Conservation (phyloP, 2,329 filamentous ascomycete genomes). For the Golovinomyces cichoracearum region DNA sequence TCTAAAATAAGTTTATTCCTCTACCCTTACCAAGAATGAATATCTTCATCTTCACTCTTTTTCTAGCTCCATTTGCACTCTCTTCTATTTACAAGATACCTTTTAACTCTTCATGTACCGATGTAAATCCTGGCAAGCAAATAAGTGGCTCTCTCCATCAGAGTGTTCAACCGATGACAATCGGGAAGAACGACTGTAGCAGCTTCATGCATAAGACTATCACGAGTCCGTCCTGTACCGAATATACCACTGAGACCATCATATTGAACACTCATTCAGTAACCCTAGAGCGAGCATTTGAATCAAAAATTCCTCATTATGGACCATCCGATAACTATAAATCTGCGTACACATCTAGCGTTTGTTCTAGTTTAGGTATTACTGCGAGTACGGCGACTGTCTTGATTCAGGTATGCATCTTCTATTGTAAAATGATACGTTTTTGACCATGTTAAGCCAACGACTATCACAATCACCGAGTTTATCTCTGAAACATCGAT, state of each 20-base stretch:
- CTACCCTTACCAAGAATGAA: not conserved
- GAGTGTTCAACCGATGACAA: not conserved
- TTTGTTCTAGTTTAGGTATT: slow-evolving; percentile 11
- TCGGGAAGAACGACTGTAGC: not conserved
- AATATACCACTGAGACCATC: not conserved
- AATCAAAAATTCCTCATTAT: slow-evolving; percentile 8
- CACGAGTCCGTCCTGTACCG: not conserved
- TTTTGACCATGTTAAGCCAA: not conserved
- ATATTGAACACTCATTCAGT: not conserved
- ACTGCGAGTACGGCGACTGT: not conserved
- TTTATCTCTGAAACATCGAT: not conserved
- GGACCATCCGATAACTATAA: not conserved
- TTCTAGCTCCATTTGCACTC: not conserved
- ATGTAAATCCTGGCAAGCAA: not conserved
- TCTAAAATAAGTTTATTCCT: too few species aligned
- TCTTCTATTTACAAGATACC: not conserved
- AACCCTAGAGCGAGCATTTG: not conserved
- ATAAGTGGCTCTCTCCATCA: not conserved
- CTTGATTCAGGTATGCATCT: too few species aligned
- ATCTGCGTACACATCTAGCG: slow-evolving; percentile 7
- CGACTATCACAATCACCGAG: not conserved
- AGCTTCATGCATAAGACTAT: not conserved
- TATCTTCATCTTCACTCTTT: not conserved
- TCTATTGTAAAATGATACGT: too few species aligned
- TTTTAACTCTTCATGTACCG: not conserved